Percentiles rank a stretch among this genome's conserved stretches.
Evolutionary conservation across 2,329 filamentous ascomycete genomes (phyloP).

Genomic region (Chaetomiaceae sp.): DNA sequence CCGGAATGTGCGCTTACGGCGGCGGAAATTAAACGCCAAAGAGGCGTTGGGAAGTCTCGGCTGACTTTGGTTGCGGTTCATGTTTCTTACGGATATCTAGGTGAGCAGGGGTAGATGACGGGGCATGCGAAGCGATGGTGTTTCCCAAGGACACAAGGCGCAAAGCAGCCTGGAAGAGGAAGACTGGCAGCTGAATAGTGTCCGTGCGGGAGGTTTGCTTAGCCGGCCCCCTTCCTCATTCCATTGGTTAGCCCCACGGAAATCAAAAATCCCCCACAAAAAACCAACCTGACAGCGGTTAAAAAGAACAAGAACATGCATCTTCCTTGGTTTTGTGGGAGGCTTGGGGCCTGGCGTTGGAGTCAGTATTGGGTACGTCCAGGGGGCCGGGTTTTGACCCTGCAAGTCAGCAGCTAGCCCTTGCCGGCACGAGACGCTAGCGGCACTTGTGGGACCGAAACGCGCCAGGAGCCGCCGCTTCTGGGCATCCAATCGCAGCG

Average conservation of each 20-base stretch:
- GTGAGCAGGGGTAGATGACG: no score
- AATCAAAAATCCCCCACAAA: neutral
- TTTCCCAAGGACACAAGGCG: no score
- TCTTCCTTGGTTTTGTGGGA: conserved; percentile 1
- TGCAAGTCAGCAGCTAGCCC: conserved; percentile 2
- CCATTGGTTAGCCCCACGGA: neutral
- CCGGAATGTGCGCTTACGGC: no score
- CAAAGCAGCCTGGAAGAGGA: no score
- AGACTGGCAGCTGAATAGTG: no score
- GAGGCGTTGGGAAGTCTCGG: no score
- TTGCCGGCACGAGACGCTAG: conserved; percentile 7
- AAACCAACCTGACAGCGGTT: neutral
- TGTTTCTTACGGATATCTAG: no score
- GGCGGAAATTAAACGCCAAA: no score
- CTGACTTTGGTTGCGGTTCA: no score
- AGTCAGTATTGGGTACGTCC: neutral
- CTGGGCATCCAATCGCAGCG: neutral
- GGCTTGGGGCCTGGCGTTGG: conserved; percentile 5
- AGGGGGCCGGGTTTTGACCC: conserved; percentile 3
- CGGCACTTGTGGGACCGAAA: conserved; percentile 12
- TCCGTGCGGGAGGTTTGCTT: neutral
- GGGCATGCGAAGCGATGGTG: no score
- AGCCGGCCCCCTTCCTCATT: no score
- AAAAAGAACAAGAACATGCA: neutral
- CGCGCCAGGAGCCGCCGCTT: conserved; percentile 2